phyloP scores from a whole-genome alignment of 805 yeast genomes.

The Sungouiozyma ichnusensis region DNA sequence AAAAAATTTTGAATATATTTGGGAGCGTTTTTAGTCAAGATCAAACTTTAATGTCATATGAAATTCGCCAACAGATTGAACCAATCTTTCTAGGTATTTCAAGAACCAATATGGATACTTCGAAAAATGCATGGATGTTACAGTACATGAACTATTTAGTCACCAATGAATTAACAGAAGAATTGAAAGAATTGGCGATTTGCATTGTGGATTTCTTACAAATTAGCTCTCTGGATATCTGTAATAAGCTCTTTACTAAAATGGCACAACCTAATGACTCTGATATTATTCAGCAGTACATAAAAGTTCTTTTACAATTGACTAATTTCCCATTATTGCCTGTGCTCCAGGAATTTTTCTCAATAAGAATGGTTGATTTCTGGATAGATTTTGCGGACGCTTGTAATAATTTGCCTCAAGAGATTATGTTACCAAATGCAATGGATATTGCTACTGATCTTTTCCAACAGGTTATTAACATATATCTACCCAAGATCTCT shows the following conservation, averaged over 20 bases:
- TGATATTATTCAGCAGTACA: constrained; percentile 26
- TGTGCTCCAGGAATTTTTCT: constrained; percentile 46
- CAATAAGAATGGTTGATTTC: constrained; percentile 47
- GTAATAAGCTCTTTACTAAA: constrained; percentile 26
- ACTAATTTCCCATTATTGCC: constrained; percentile 51
- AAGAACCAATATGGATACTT: constrained; percentile 12
- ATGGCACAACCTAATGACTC: constrained; percentile 5
- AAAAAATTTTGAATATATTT: constrained; percentile 18
- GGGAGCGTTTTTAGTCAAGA: constrained; percentile 23
- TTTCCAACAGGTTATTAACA: constrained; percentile 42
- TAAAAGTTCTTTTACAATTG: constrained; percentile 41
- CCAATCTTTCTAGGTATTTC: constrained; percentile 25
- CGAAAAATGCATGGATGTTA: constrained; percentile 25
- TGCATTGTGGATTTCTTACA: constrained; percentile 27
- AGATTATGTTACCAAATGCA: constrained; percentile 19
- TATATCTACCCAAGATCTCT: constrained; percentile 63
- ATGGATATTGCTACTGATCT: constrained; percentile 29
- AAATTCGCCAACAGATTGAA: constrained; percentile 23
- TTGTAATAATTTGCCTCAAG: constrained; percentile 32
- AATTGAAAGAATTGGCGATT: constrained; percentile 25
- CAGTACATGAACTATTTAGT: constrained; percentile 28
- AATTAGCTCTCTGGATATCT: constrained; percentile 23
- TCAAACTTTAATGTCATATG: constrained; percentile 23
- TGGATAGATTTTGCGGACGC: constrained; percentile 61
- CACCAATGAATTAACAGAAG: constrained; percentile 21